phyloP scores from a whole-genome alignment of 306 rosid genomes.

The Vicia villosa region DNA sequence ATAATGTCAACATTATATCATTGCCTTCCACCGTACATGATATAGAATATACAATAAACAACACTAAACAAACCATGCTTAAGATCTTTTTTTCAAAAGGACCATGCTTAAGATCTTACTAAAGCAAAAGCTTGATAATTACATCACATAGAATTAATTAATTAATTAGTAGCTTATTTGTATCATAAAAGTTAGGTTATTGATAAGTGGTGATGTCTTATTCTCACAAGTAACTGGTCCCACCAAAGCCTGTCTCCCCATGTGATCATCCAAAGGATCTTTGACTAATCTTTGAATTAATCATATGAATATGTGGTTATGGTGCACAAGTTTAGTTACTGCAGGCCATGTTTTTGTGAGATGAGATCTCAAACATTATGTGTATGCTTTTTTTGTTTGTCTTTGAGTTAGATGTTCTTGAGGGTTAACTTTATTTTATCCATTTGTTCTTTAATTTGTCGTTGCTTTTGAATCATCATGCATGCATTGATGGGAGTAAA shows the following conservation, averaged over 20 bases:
- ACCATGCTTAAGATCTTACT: conserved; percentile 38
- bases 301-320: conserved; percentile 40
- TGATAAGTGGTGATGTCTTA: conserved; percentile 6
- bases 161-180: too few species aligned
- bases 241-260: conserved; percentile 45
- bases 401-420: conserved; percentile 24
- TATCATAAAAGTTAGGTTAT: background rate
- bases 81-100: conserved; percentile 10
- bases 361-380: conserved; percentile 20
- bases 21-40: conserved; percentile 23
- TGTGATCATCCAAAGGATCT: conserved; percentile 49
- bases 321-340: conserved; percentile 31
- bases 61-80: conserved; percentile 30
- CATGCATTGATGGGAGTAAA: conserved; percentile 9
- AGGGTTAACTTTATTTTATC: conserved; percentile 9
- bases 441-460: conserved; percentile 20
- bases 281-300: conserved; percentile 54
- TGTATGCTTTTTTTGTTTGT: conserved; percentile 24
- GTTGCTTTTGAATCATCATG: conserved; percentile 30
- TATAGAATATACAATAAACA: conserved; percentile 27
- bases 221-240: conserved; percentile 36
- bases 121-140: conserved; percentile 20
- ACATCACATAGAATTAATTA: background rate
- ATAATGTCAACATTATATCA: conserved; percentile 39
- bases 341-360: conserved; percentile 29